Evolutionary conservation across 805 yeast genomes (phyloP), one percentile per base, ranked within the genome.

Genomic region (Pichia paraexigua): DNA sequence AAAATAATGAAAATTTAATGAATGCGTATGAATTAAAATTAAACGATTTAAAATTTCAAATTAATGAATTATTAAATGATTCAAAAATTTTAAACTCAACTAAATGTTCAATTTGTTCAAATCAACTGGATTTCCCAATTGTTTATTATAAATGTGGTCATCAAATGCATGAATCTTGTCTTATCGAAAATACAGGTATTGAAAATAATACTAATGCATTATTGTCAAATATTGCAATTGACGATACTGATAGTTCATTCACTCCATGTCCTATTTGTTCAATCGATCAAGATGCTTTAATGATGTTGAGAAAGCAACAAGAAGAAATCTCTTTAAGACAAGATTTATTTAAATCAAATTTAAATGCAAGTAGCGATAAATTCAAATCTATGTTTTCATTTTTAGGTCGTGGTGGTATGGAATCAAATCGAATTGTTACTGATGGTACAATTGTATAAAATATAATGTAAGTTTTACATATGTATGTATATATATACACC

Each of bases 331-430:
- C 83, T 15, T 82, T 80, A 15, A 73, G 88, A 41, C 71, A 76
- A 41, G 90, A 84, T 28, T 61, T 84, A 49, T 84, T 94, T 60
- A 71, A 78, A 48, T 71, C 75, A 35, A 74, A 83, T 6, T 65
- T 94, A 52, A 60, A 70, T 24, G 80, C 74, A 41, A 67, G 75
- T 41, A 75, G 67, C 5, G 87, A 85, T 58, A 77, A 87, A 56
- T 84, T 91, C 65, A 84, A 81, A 61, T 83, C 83, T 3, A 77
- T 92, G 48, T 77, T 85, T 53, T 95, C 88, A 50, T 91, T 84
- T 64, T 77, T 91, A 44, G 96, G 97, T 2, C 78, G 90, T 52
- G 99, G 99, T 2, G 92, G 85, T 0, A 77, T 91, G 80, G 88
- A 83, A 46, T 66, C 66, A 21, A n/a, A n/a, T n/a, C 3, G 39